Base-by-base conservation (phyloP, 805 yeast species). In the Kluyveromyces dobzhanskii region DNA sequence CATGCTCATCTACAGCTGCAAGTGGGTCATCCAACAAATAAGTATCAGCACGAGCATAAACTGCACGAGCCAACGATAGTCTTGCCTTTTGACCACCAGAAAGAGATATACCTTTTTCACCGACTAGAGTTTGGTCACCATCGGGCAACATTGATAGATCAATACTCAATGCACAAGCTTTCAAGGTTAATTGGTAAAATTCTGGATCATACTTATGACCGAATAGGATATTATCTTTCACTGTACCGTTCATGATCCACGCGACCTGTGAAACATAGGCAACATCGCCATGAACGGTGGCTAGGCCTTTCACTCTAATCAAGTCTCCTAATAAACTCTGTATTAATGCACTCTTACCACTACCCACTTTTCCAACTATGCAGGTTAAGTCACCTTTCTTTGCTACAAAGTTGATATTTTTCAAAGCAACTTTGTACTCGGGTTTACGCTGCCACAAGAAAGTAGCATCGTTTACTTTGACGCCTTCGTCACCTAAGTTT, bases 41-140 rank as follows among this genome's bases (percentile, higher is more conserved):
- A 23, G 92, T 76, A 55, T 92, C 97, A 3, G 97, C 94, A 47
- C 97, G 73, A 10, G 95, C 75, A 57, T 92, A 92, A 8, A 92
- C 95, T 10, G 98, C 97, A 57, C 98, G 76, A 0, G 98, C 98
- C 38, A 92, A 71, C 1, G 95, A 80, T 27, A 92, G 71, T 59
- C 98, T 78, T 0, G 98, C 97, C 70, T 92, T 92, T 62, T 92
- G 98, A 32, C 98, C 98, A 37, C 98, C 98, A 30, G 95, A 85
- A 36, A 92, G 69, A 11, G 97, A 85, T 37, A 92, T 88, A 47
- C 98, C 98, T 59, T 90, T 86, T 65, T 92, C 98, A 46, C 98
- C 98, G 42, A 92, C 97, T 50, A 84, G 76, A 4, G 98, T 92
- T 37, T 70, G 70, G 58, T 92, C 97, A 39, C 96, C 95, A 54